Conservation (phyloP, 331 rosid species). For the Acacia pycnantha region DNA sequence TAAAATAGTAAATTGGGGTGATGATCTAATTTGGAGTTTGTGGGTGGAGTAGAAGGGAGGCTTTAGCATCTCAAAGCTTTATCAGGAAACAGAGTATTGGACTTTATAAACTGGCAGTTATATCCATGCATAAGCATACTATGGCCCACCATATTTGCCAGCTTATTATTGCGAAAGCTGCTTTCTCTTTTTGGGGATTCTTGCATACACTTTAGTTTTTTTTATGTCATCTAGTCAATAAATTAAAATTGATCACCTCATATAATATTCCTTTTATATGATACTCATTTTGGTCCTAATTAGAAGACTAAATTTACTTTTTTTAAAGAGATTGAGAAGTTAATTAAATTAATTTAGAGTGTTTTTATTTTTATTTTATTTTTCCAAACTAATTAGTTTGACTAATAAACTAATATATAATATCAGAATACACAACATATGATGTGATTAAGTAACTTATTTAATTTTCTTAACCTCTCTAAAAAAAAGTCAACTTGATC, state of each 20-base stretch:
- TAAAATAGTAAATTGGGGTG: slow-evolving; percentile 3
- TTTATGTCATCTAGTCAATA: neutral
- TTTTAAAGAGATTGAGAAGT: too few species aligned
- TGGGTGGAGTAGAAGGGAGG: neutral
- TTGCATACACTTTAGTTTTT: neutral
- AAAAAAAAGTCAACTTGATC: too few species aligned
- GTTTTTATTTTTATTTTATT: too few species aligned
- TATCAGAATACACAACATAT: too few species aligned
- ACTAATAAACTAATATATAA: too few species aligned
- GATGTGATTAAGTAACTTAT: too few species aligned
- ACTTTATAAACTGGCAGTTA: slow-evolving; percentile 37
- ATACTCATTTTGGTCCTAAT: too few species aligned
- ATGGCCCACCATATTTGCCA: slow-evolving; percentile 26
- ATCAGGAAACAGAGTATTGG: slow-evolving; percentile 30
- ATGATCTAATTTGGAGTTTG: neutral
- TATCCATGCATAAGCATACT: slow-evolving; percentile 41
- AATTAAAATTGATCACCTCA: neutral
- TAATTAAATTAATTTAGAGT: too few species aligned
- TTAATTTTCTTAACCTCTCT: too few species aligned
- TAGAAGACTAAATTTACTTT: too few species aligned
- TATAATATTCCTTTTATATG: neutral
- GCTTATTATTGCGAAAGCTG: neutral
- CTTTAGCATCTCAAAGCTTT: slow-evolving; percentile 16
- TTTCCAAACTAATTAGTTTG: too few species aligned
- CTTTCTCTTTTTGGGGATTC: neutral